Evolutionary conservation across 306 rosid species (phyloP), one percentile per base, ranked within the genome.

Genomic region (Cyamopsis tetragonoloba): DNA sequence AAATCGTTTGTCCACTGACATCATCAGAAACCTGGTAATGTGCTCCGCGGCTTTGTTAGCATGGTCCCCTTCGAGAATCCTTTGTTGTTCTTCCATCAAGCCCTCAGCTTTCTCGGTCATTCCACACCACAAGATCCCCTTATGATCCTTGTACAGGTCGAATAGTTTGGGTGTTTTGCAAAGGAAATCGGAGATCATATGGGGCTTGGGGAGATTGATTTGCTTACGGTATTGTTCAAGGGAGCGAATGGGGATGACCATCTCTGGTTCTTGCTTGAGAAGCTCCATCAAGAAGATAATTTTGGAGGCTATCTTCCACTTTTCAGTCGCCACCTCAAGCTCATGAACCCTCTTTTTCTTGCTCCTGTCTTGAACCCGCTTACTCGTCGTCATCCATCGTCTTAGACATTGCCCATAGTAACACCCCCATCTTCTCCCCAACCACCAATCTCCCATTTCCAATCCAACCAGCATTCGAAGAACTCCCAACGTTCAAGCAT

Each of bases 201-300:
- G 84, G 1, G 96, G 96, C 69, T 86, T 92, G 1, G 96, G 96
- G 24, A 89, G 88, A 61, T 79, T 86, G 54, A 93, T 83, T 57
- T 86, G 91, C 35, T 71, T 65, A 1, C 95, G 67, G 56, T 81
- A 80, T 41, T 80, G 85, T 2, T 79, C 80, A 32, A 93, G 73
- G 50, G 63, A 46, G 20, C 93, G 84, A 24, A 93, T 87, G 1
- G 96, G 87, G 24, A 81, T 83, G 3, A 89, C 57, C 87, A 81
- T 84, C 62, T 93, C 96, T 0, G 82, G 96, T 73, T 93, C 88
- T 24, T 84, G 79, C 79, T 81, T 84, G 3, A 88, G 80, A 20
- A 76, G 41, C 39, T 89, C 98, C 72, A 92, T 81, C 51, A 92
- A 42, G 51, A 82, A 84, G 4, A 89, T 39, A 13, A 83, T 85